phyloP scores from a whole-genome alignment of 345 rosid species.

The Kandelia obovata region DNA sequence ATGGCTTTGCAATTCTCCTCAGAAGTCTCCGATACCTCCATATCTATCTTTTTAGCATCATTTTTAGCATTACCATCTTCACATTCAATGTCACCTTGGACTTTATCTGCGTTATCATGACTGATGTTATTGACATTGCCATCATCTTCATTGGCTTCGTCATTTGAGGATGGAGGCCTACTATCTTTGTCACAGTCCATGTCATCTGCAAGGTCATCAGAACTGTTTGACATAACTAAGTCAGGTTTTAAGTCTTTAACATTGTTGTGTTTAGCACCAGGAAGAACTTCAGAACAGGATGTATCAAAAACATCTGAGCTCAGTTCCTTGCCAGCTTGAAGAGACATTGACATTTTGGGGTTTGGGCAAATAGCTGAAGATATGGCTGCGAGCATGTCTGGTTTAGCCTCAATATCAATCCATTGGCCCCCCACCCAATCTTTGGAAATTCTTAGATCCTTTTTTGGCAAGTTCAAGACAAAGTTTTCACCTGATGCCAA shows the following conservation, averaged over 20 bases:
- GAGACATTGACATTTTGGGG: constrained; percentile 43
- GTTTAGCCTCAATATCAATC: constrained; percentile 64
- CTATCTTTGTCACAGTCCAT: constrained; percentile 28
- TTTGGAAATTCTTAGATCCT: constrained; percentile 63
- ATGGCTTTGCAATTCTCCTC: constrained; percentile 33
- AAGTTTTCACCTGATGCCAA: constrained; percentile 63
- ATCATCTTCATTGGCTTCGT: constrained; percentile 34
- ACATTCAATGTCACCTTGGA: constrained; percentile 28
- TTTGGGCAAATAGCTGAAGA: constrained; percentile 35
- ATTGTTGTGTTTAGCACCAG: constrained; percentile 23
- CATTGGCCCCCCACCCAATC: constrained; percentile 80
- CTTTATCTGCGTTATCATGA: constrained; percentile 14
- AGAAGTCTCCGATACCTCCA: constrained; percentile 30
- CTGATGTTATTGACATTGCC: constrained; percentile 13
- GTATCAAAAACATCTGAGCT: constrained; percentile 24
- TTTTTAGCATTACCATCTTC: constrained; percentile 24
- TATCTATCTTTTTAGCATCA: constrained; percentile 31
- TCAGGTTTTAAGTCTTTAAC: constrained; percentile 43
- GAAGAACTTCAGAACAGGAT: constrained; percentile 19
- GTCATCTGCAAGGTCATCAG: constrained; percentile 29
- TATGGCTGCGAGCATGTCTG: constrained; percentile 55
- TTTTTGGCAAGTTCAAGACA: constrained; percentile 47
- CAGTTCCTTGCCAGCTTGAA: constrained; percentile 40
- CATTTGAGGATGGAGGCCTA: constrained; percentile 28
- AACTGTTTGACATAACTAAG: constrained; percentile 19